Evolutionary conservation across 345 rosid species (phyloP).

Genomic region (Ricinus communis): DNA sequence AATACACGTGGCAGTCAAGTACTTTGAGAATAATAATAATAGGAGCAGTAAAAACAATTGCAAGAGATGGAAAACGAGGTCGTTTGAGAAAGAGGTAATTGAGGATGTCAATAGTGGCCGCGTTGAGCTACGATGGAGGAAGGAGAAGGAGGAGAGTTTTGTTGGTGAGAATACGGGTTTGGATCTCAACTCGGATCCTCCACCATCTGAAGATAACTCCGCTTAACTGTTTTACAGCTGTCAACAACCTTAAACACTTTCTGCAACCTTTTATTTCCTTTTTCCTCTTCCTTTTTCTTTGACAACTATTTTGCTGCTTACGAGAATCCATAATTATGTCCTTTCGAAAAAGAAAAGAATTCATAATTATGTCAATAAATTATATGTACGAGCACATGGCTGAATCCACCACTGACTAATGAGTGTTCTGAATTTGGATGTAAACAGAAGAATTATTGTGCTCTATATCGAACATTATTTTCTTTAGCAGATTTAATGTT

Average conservation of each 20-base stretch:
- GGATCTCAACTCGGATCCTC: constrained; percentile 33
- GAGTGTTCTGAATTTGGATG: no score
- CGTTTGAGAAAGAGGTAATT: constrained; percentile 15
- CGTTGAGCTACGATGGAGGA: background rate
- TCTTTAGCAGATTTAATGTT: no score
- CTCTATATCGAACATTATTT: no score
- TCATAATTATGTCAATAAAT: no score
- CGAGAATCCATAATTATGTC: no score
- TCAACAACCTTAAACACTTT: no score
- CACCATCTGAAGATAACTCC: background rate
- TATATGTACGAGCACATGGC: no score
- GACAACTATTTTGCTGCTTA: background rate
- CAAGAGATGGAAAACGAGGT: constrained; percentile 6
- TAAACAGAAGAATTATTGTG: no score
- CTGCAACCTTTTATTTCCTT: background rate
- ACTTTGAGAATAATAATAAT: constrained; percentile 7
- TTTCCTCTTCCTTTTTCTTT: background rate
- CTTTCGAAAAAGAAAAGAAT: no score
- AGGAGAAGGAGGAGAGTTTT: background rate
- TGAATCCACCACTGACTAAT: no score
- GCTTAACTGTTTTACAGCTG: no score
- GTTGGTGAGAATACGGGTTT: constrained; percentile 9
- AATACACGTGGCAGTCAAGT: constrained; percentile 17
- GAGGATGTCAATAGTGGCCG: constrained; percentile 14
- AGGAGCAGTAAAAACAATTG: background rate